Evolutionary conservation across 352 stramenopile species (phyloP), one percentile per base, ranked within the genome.

Genomic region (Phytopythium montanum): DNA sequence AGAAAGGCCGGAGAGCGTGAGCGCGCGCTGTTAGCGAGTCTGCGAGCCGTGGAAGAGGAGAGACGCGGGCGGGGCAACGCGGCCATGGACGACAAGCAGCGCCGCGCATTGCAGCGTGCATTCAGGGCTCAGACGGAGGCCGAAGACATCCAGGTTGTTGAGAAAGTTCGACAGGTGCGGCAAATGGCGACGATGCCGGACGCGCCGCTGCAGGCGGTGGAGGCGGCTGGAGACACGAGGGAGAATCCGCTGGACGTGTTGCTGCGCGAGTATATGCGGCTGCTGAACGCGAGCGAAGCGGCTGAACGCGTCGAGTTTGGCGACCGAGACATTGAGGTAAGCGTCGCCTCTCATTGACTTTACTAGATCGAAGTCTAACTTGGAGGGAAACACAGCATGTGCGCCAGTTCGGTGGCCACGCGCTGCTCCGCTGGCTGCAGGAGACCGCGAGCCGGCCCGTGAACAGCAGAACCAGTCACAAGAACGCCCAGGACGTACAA

Each of bases 231-330:
- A n/a, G 44, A 56, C 6, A 16, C 14, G 14, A 19, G 23, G 55
- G 5, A 68, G 36, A 68, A 78, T 29, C 68, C 67, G 41, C 34
- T 83, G 23, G 61, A 76, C 1, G 65, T 80, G 41, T 48, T 80
- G 12, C 45, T 83, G 41, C 34, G 44, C 16, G 73, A 74, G 62
- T 75, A 70, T 25, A 55, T 70, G 41, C 68, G 62, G 7, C 76
- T 80, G 66, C 45, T 75, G 18, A 76, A 71, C 33, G 36, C 45
- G 25, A 36, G 60, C 7, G 59, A 63, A 0, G 65, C 62, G 31
- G 53, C 59, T 16, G 68, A 77, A 16, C 50, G 59, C 31, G 64
- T 83, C 8, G 71, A 78, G 26, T 83, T 80, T 62, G 71, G 73
- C 3, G 71, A 75, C 34, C 64, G 53, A 18, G 70, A 83, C 36